Evolutionary conservation across 179 eudicot species (phyloP).

Genomic region (Corrigiola litoralis): DNA sequence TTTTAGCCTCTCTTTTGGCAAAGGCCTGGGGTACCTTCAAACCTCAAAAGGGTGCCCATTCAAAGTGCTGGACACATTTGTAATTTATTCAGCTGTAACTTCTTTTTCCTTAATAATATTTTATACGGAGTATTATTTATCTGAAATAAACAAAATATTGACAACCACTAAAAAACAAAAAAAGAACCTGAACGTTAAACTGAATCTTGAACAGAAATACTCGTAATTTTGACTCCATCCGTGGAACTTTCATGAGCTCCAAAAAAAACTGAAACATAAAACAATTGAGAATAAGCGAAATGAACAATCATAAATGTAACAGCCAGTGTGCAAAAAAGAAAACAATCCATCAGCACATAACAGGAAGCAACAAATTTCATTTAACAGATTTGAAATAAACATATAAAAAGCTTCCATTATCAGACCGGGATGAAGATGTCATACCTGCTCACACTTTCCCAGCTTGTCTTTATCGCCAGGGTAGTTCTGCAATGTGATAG

Average conservation of each 20-base stretch:
- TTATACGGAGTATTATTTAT: no score
- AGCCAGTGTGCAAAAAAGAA: neutral
- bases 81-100: no score
- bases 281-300: neutral
- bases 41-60: no score
- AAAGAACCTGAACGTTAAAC: constrained; percentile 72
- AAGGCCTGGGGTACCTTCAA: no score
- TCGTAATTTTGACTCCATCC: constrained; percentile 93
- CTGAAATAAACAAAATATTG: no score
- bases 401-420: neutral
- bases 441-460: constrained; percentile 97
- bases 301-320: constrained; percentile 7
- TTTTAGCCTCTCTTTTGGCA: no score
- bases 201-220: constrained; percentile 95
- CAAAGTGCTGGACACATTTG: no score
- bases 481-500: constrained; percentile 48
- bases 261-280: constrained; percentile 58
- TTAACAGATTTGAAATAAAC: neutral
- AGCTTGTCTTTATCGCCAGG: constrained; percentile 72
- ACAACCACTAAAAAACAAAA: no score
- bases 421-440: constrained; percentile 9
- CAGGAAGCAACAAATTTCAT: neutral
- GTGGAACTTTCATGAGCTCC: constrained; percentile 98
- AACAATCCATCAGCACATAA: neutral
- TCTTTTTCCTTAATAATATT: no score